Base-by-base conservation (phyloP, 2,329 filamentous ascomycete species). In the Huntiella moniliformis region DNA sequence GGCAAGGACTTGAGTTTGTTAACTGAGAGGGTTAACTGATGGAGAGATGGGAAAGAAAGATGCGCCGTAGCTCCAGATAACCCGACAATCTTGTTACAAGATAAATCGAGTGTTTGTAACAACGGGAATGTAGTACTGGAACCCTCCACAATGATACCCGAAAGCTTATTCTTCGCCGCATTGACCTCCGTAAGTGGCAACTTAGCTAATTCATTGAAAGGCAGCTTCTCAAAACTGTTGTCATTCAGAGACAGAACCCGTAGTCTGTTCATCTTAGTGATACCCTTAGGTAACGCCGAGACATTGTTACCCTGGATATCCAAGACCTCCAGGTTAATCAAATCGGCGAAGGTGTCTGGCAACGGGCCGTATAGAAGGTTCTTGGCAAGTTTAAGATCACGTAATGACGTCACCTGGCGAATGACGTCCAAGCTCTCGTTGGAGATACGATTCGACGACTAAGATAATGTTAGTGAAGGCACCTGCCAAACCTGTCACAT, bases 281-380 rank as follows among this genome's bases (percentile, higher is more conserved):
- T 57, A 8, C 15, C 18, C 7, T 70, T 62, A 0, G 86, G 83
- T 12, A 98, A 64, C 1, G 68, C 67, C 5, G 78, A 75, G 15
- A 98, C 68, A 50, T 76, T 74, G 61, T 98, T 98, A 11, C 73
- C 73, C 51, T 84, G 82, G 6, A 96, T 56, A 52, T 96, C 87
- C 6, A 96, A 66, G 13, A 77, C 70, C 58, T 95, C 86, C 1
- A 98, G 67, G 43, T 77, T 75, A 33, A 60, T 63, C 12, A 96
- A 66, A 4, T 67, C 67, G 16, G 71, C 65, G 31, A 94, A 67
- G n/a, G 65, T 67, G 0, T 72, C 56, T 38, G 79, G 71, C 2
- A 95, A 62, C 1, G 73, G 65, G 0, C 83, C 85, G 40, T 74
- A 71, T 4, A 94, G 63, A 12, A 74, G 66, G 54, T 94, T 94